Evolutionary conservation across 805 yeast species (phyloP).

Genomic region (Candida tammaniensis): DNA sequence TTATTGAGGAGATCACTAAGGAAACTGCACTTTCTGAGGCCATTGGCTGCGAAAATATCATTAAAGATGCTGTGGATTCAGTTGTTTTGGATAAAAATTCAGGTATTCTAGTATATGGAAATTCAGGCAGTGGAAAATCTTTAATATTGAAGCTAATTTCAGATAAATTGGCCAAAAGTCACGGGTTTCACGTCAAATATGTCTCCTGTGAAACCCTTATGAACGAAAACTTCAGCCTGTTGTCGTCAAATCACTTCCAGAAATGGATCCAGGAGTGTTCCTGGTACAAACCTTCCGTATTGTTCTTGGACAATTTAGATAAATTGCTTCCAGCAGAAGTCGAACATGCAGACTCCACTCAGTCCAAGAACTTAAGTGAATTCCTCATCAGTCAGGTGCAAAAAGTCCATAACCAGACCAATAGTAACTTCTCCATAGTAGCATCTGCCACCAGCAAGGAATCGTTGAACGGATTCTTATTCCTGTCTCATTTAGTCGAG

Average conservation of each 20-base stretch:
- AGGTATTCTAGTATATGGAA: slow-evolving; percentile 67
- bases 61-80: slow-evolving; percentile 38
- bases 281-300: slow-evolving; percentile 77
- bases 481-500: slow-evolving; percentile 70
- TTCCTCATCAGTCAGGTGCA: slow-evolving; percentile 46
- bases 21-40: slow-evolving; percentile 22
- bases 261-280: slow-evolving; percentile 50
- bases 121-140: slow-evolving; percentile 82
- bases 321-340: slow-evolving; percentile 65
- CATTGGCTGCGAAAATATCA: slow-evolving; percentile 55
- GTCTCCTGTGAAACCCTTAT: slow-evolving; percentile 54
- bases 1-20: slow-evolving; percentile 18
- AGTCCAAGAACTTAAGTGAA: slow-evolving; percentile 65
- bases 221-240: slow-evolving; percentile 49
- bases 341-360: slow-evolving; percentile 55
- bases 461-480: slow-evolving; percentile 55
- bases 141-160: slow-evolving; percentile 46
- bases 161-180: slow-evolving; percentile 27
- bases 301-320: slow-evolving; percentile 79
- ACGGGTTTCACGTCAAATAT: slow-evolving; percentile 46
- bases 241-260: slow-evolving; percentile 42
- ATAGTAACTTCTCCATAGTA: slow-evolving; percentile 51
- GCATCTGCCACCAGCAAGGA: slow-evolving; percentile 66
- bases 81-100: slow-evolving; percentile 42
- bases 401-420: slow-evolving; percentile 42